These are phyloP conservation scores for Myotisia sp. DNA, from an alignment of 2,329 filamentous ascomycete species.

Conservation along the genomic window DNA sequence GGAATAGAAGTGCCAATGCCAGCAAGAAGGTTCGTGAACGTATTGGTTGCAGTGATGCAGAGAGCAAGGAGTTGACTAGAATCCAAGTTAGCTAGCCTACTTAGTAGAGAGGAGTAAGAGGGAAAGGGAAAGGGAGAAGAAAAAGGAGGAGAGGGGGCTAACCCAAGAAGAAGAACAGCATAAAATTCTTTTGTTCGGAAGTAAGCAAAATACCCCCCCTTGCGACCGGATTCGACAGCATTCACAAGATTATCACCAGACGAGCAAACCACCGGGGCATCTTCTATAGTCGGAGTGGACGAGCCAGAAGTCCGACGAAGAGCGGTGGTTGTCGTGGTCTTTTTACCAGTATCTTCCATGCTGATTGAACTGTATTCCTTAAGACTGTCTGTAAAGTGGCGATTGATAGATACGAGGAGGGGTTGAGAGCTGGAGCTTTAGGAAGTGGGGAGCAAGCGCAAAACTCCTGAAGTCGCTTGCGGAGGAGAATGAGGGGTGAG, in stretches of 20 bases:
- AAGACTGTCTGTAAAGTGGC: neutral
- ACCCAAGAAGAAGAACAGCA: constrained; percentile 63
- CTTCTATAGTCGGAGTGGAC: no score
- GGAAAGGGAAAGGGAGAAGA: constrained; percentile 68
- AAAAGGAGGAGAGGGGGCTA: constrained; percentile 30
- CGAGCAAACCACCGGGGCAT: no score
- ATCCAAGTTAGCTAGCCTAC: constrained; percentile 3
- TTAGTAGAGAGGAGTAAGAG: constrained; percentile 38
- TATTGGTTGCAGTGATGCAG: constrained; percentile 86
- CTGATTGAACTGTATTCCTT: neutral
- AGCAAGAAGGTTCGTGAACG: constrained; percentile 64
- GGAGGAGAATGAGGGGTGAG: constrained; percentile 6
- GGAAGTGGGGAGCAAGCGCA: constrained; percentile 35
- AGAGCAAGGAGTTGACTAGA: constrained; percentile 63
- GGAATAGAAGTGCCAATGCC: constrained; percentile 62
- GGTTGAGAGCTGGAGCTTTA: constrained; percentile 33
- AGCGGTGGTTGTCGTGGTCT: no score
- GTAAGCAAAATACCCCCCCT: constrained; percentile 49
- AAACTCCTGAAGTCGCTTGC: constrained; percentile 44
- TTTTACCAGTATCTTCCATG: neutral
- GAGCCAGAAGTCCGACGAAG: no score
- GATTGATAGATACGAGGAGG: neutral
- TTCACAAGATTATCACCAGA: constrained; percentile 18
- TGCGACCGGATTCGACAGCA: constrained; percentile 25
- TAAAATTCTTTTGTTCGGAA: constrained; percentile 78